Base-by-base conservation (phyloP, 768 basidiomycete genomes). In the Lactarius hengduanensis region DNA sequence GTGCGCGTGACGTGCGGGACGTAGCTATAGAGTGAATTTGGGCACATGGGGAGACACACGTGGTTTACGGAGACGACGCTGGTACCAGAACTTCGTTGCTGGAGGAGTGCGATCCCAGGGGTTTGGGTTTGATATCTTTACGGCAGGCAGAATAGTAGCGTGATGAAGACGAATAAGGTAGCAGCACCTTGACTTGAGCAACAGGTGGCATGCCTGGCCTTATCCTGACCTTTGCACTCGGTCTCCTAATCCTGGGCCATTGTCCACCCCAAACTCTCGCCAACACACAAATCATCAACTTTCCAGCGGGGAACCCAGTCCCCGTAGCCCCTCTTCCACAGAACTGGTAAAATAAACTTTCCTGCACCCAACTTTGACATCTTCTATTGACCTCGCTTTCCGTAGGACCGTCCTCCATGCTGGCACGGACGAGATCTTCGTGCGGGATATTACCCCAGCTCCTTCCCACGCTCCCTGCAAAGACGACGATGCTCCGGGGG, bases 221-320 rank as follows among this genome's bases (percentile, higher is more conserved):
- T 30, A 2, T 57, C 56, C 36, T 40, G 26, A 32, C 40, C 41
- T 40, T 62, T 4, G 20, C 26, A 7, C 22, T 63, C 26, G 11
- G 22, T 20, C 50, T 63, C 20, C 41, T 22, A 9, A 50, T 59
- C 28, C 62, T 67, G 47, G 18, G 13, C 28, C 47, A 40, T 22
- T 22, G 50, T 57, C 32, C 26, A 6, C 50, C 53, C 5, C 32
- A n/a, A 16, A 47, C 59, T 11, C 62, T 69, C 26, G 86, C 82
- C 26, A 88, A 89, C 74, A 89, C 88, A 41, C 86, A 89, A 76
- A 88, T 89, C 70, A 74, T 86, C 73, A 86, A 85, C 73, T 86
- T 89, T 72, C 73, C 72, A 30, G 76, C 79, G 20, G 72, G 73
- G 38, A 57, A 73, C 50, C 64, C 32, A 22, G 72, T 66, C 53